These are phyloP conservation scores for Pythium monospermum DNA, from an alignment of 352 stramenopile species.

Conservation along the genomic window DNA sequence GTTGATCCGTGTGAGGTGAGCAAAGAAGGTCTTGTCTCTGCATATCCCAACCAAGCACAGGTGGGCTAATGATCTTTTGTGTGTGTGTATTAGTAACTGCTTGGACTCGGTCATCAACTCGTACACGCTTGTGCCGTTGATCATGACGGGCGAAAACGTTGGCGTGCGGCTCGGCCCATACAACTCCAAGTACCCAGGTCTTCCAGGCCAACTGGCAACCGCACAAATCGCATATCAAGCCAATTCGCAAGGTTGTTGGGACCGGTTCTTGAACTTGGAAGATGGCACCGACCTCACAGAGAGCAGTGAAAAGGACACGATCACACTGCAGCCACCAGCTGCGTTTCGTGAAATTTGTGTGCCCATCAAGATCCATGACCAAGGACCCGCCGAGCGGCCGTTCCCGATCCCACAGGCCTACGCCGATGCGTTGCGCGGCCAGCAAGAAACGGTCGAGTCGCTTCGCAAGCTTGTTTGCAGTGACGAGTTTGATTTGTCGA, in stretches of 20 bases:
- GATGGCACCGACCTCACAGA: constrained; percentile 43
- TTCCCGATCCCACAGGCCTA: constrained; percentile 81
- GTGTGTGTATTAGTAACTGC: constrained; percentile 78
- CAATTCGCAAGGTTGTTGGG: constrained; percentile 54
- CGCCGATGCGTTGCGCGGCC: constrained; percentile 43
- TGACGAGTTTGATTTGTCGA: constrained; percentile 76
- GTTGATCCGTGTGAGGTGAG: constrained; percentile 82
- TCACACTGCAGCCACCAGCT: constrained; percentile 51
- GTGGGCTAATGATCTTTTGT: background rate
- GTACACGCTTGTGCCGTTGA: constrained; percentile 88
- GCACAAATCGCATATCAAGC: constrained; percentile 41
- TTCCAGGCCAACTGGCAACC: constrained; percentile 69
- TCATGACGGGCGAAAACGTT: constrained; percentile 95
- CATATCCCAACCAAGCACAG: background rate
- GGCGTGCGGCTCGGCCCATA: constrained; percentile 93
- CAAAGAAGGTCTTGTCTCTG: no score
- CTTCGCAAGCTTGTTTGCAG: constrained; percentile 66
- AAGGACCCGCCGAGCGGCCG: constrained; percentile 44
- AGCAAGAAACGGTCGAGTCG: constrained; percentile 73
- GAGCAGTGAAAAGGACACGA: constrained; percentile 39
- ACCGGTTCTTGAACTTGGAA: constrained; percentile 65
- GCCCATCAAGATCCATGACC: constrained; percentile 47
- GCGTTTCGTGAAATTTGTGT: constrained; percentile 67
- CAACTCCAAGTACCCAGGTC: constrained; percentile 92
- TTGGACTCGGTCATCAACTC: constrained; percentile 89